A percentile compares a stretch with the other conserved stretches of the same genome.
These are phyloP conservation scores for Camellia oleifera DNA, from an alignment of 179 eudicot genomes.

Conservation along the genomic window DNA sequence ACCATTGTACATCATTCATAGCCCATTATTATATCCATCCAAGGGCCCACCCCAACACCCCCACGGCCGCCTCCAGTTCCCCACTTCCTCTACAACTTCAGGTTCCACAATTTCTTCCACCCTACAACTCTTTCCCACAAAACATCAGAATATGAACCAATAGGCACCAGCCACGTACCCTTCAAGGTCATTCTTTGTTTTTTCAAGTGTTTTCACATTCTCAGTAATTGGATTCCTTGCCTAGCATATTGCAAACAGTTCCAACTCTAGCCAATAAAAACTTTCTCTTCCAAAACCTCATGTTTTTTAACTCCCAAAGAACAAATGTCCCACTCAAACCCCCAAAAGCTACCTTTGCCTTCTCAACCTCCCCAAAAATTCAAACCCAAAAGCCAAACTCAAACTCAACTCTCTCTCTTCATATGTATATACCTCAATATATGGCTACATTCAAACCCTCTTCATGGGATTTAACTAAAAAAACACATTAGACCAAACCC, in stretches of 20 bases:
- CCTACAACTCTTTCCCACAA: background rate
- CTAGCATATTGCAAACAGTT: background rate
- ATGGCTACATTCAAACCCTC: background rate
- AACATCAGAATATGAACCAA: background rate
- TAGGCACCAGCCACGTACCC: too few species aligned
- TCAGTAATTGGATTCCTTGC: background rate
- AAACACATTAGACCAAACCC: background rate
- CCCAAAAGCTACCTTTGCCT: conserved; percentile 26
- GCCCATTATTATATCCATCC: too few species aligned
- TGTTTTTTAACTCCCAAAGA: too few species aligned
- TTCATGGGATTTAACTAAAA: background rate
- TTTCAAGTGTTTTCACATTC: background rate
- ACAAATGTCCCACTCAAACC: conserved; percentile 7
- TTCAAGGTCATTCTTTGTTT: too few species aligned
- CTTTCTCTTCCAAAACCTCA: background rate
- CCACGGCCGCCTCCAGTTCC: background rate
- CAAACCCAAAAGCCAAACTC: background rate
- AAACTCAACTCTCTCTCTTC: background rate
- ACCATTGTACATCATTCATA: too few species aligned
- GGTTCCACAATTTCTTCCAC: background rate
- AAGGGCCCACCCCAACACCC: too few species aligned
- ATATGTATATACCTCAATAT: background rate
- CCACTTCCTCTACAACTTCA: background rate
- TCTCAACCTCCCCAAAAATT: conserved; percentile 19
- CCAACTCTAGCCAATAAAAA: background rate